Conservation (phyloP, 2,329 filamentous ascomycete species). For the Colletotrichum acutatum region DNA sequence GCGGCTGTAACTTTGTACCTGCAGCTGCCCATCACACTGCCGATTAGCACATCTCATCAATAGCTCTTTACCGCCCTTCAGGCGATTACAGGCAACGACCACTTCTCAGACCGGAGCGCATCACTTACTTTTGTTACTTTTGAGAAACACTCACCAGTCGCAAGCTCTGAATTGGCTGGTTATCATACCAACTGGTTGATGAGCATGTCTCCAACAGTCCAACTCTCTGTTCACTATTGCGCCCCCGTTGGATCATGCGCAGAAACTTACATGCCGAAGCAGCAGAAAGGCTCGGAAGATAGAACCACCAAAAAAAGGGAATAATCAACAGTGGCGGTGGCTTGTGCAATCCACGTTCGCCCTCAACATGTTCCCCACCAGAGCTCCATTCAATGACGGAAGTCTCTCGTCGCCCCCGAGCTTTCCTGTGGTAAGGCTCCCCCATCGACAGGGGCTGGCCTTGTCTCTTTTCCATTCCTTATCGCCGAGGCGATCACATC, state of each 20-base stretch:
- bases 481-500: conserved; percentile 21
- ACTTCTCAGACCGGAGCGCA: background rate
- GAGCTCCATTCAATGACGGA: conserved; percentile 32
- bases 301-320: background rate
- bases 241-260: background rate
- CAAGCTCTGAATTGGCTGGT: conserved; percentile 4
- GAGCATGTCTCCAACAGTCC: background rate
- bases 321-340: conserved; percentile 16
- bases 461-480: conserved; percentile 8
- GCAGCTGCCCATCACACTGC: conserved; percentile 11
- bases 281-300: background rate
- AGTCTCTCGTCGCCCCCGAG: conserved; percentile 30
- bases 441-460: conserved; percentile 3
- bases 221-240: background rate
- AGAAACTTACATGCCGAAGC: background rate
- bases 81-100: conserved; percentile 1
- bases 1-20: conserved; percentile 28
- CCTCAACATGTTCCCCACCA: conserved; percentile 33
- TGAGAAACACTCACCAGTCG: background rate
- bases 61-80: conserved; percentile 17
- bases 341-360: background rate
- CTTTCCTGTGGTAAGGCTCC: conserved; percentile 12
- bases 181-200: background rate
- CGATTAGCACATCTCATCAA: background rate
- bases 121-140: no score